Evolutionary conservation across 2,329 filamentous ascomycete genomes (phyloP).

Genomic region (Botryotinia convoluta): DNA sequence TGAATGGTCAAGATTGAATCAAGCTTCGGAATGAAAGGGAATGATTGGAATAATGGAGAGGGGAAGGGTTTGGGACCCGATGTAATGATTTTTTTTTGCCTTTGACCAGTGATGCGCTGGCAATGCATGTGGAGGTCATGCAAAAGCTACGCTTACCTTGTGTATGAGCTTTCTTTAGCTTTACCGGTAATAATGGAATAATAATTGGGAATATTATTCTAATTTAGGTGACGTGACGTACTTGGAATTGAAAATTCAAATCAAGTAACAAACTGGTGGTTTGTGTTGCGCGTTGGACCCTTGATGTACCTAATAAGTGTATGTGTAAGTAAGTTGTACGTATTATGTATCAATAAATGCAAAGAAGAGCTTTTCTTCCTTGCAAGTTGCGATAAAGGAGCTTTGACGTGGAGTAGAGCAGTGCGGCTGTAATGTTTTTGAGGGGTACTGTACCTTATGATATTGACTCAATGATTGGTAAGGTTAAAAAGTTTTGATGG

Average conservation of each 20-base stretch:
- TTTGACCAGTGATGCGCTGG: constrained; percentile 39
- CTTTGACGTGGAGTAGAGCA: constrained; percentile 11
- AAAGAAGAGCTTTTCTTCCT: neutral
- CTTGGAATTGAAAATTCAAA: constrained; percentile 7
- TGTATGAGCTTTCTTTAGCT: constrained; percentile 25
- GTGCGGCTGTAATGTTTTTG: constrained; percentile 5
- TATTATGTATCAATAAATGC: constrained; percentile 4
- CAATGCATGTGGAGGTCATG: constrained; percentile 36
- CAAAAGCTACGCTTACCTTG: constrained; percentile 38
- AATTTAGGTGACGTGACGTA: constrained; percentile 29
- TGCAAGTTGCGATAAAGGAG: neutral
- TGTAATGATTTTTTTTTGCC: constrained; percentile 32
- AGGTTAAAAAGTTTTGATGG: neutral
- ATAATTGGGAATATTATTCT: constrained; percentile 24
- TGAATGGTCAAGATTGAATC: constrained; percentile 31
- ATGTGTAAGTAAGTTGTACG: constrained; percentile 10
- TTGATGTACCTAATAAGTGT: neutral
- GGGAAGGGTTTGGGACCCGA: constrained; percentile 30
- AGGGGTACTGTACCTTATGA: neutral
- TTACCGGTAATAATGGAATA: constrained; percentile 32
- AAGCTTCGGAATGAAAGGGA: constrained; percentile 23
- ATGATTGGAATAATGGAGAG: constrained; percentile 32
- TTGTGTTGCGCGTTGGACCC: constrained; percentile 13
- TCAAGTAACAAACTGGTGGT: constrained; percentile 9
- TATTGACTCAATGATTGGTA: constrained; percentile 3